Evolutionary conservation across 129 eudicot genomes (phyloP), one percentile per base, ranked within the genome.

Genomic region (Flaveria linearis): DNA sequence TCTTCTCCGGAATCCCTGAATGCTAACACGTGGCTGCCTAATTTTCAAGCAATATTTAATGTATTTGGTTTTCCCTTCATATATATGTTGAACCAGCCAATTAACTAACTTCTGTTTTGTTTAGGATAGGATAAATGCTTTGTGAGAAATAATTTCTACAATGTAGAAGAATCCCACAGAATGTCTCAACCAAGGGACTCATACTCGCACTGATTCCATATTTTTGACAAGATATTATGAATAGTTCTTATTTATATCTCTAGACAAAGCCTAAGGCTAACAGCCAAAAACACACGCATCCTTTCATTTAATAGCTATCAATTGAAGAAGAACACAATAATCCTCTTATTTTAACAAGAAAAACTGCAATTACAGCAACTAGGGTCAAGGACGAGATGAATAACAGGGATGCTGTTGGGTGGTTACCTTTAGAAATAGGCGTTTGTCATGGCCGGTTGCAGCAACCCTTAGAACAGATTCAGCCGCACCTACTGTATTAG

Each of bases 391-490:
- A 4, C 4, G 36, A 30, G 4, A 5, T 30, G 36, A 30, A 30
- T 30, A 30, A 30, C 36, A 4, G 36, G 36, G 36, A 30, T 30
- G 36, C 5, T 30, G 36, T 66, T 47, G 20, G 18, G 9, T 22
- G 43, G n/a, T 74, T 28, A 91, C 98, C 99, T 92, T 91, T 39
- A 91, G 53, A 81, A 95, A 95, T 53, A 95, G 84, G 74, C 96
- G 87, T 72, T 95, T 95, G 80, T 95, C 99, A 46, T 95, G 99
- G 60, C 97, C 99, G 7, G 97, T 89, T 43, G 99, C 99, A 69
- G 99, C 97, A 73, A 95, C 90, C 57, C 99, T 82, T 42, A 95
- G 89, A 76, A 95, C 99, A 62, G 99, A 95, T 86, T 95, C 99
- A 52, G 99, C 85, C 5, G 99, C 99, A 78, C 99, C 99, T 61